These are phyloP conservation scores for Monosporascus sp. DNA, from an alignment of 2,329 filamentous ascomycete species.

Conservation along the genomic window DNA sequence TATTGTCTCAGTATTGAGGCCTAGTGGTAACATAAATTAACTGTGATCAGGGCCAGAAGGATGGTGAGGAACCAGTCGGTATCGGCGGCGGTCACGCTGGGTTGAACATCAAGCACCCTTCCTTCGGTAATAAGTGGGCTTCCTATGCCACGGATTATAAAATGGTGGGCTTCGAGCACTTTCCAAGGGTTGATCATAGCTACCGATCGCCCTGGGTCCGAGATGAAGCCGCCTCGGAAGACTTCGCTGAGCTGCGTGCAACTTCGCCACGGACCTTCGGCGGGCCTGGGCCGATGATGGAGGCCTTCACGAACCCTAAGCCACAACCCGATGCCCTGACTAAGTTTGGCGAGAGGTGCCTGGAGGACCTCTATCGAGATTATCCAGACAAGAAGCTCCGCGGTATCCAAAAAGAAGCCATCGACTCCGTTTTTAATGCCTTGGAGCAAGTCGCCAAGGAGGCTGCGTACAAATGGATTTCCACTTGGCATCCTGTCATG, in stretches of 20 bases:
- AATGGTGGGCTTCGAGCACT: neutral
- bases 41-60: too few relatives aligned
- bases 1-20: too few relatives aligned
- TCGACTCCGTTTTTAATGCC: conserved; percentile 3
- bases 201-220: neutral
- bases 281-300: neutral
- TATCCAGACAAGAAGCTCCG: conserved; percentile 14
- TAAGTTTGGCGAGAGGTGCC: conserved; percentile 1
- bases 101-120: neutral
- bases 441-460: conserved; percentile 12
- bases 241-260: neutral
- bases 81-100: too few relatives aligned
- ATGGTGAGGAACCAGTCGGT: too few relatives aligned
- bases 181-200: neutral
- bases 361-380: conserved; percentile 16
- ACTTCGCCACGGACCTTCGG: neutral
- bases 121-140: neutral
- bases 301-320: neutral
- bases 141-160: neutral
- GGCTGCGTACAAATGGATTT: conserved; percentile 14
- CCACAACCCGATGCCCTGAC: neutral
- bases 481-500: conserved; percentile 14
- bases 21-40: too few relatives aligned
- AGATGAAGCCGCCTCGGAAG: neutral
- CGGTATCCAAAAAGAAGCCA: conserved; percentile 3